Base-by-base conservation (phyloP, 2,329 filamentous ascomycete genomes). In the Pestalotiopsis sp. region DNA sequence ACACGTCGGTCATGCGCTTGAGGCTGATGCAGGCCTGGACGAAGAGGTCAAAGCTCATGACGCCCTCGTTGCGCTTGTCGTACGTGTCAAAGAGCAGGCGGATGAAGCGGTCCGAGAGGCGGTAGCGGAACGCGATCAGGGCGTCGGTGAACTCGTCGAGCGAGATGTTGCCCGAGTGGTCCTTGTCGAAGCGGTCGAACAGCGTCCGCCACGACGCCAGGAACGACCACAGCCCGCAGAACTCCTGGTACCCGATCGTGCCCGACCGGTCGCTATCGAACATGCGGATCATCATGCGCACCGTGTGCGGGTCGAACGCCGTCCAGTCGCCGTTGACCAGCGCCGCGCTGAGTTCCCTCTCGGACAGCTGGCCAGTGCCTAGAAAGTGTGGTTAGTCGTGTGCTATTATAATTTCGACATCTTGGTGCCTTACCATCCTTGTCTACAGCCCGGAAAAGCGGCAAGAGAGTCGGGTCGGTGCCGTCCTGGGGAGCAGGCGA, bases 221-320 rank as follows among this genome's bases (percentile, higher is more conserved):
- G 82, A 98, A 99, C 20, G 93, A 93, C 96, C 96, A 99, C 25
- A 99, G 86, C 20, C 94, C 95, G 78, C 95, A 97, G 81, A 99
- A 99, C 81, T 98, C 96, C 72, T 96, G 91, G 80, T 97, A 98
- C 70, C 92, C 94, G 79, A 99, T 97, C 14, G 92, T 93, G 65
- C 95, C 94, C 71, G 89, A 92, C 74, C 93, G 92, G 82, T 98
- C 93, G 69, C 92, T 93, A 83, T 98, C 95, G 82, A 99, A 99
- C 96, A 99, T 98, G 78, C 95, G 92, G 74, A 99, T 98, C 95
- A 99, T 98, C 93, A 98, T 97, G 77, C 92, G 92, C 72, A 98
- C 95, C 1, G 96, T 99, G 75, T 97, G 93, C 4, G 91, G 87
- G 81, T 99, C 95, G 80, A 99, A 99, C 4, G 94, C 89, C 1